These are phyloP conservation scores for Ulota crispa DNA, from an alignment of 225 moss, liverwort and hornwort genomes.

Conservation along the genomic window DNA sequence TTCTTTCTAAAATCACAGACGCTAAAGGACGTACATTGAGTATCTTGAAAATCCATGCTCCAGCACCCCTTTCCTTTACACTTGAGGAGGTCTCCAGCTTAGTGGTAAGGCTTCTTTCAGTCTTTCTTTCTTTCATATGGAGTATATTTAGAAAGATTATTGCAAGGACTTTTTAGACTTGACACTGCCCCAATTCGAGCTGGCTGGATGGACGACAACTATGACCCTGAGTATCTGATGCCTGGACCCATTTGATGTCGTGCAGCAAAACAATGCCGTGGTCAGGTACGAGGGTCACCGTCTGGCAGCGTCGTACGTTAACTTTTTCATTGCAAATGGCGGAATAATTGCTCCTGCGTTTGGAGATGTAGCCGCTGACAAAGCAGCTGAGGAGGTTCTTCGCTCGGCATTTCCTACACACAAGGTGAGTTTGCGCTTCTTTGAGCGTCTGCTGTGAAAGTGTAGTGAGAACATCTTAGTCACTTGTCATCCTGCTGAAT, in stretches of 20 bases:
- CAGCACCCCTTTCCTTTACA: conserved; percentile 63
- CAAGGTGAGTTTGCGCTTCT: conserved; percentile 45
- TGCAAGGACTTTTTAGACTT: background rate
- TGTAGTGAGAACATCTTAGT: background rate
- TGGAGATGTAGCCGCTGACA: conserved; percentile 63
- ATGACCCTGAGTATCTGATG: conserved; percentile 9
- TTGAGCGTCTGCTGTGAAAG: conserved; percentile 2
- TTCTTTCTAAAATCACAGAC: conserved; percentile 65
- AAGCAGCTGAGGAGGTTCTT: conserved; percentile 60
- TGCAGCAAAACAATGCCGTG: conserved; percentile 47
- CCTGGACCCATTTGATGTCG: conserved; percentile 11
- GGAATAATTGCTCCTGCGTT: conserved; percentile 86
- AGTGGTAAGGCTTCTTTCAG: conserved; percentile 38
- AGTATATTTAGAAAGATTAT: background rate
- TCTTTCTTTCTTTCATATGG: background rate
- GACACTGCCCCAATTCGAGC: background rate
- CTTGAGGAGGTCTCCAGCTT: conserved; percentile 66
- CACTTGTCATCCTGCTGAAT: background rate
- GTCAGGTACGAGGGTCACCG: conserved; percentile 64
- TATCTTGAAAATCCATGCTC: conserved; percentile 69
- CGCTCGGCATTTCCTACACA: conserved; percentile 66
- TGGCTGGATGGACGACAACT: background rate
- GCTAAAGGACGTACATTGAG: conserved; percentile 70
- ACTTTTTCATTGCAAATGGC: conserved; percentile 85
- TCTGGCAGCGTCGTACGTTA: conserved; percentile 76